Evolutionary conservation across 2,329 filamentous ascomycete species (phyloP), one percentile per base, ranked within the genome.

Genomic region (Alternaria longipes): DNA sequence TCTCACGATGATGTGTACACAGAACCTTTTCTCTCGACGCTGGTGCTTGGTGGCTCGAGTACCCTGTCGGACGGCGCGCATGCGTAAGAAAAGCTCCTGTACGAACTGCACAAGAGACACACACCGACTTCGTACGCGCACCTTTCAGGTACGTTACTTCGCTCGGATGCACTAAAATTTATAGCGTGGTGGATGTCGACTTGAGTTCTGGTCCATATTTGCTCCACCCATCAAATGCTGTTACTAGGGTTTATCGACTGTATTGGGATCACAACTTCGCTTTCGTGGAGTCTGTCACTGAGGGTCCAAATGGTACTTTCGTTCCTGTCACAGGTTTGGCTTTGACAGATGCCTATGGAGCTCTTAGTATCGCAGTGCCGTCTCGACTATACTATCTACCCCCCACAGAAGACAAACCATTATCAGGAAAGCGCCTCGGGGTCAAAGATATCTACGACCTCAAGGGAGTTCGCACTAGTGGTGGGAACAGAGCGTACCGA

Each of bases 401-500:
- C 24, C 34, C 49, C 24, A 40, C 49, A 26, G 34, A 28, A 16
- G 54, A 60, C 4, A 61, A 62, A 22, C 63, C 63, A 2, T 52
- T 67, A 0, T 51, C 60, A 9, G 64, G 66, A 2, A 54, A 62
- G 12, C 56, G 67, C 1, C 32, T 70, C 8, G 66, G 47, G 8
- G 56, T 70, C 9, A 72, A 71, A 32, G 67, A 70, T 32, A 54
- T 71, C 9, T 69, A 63, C 54, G 50, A 67, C 40, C 22, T 70
- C 1, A 63, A 56, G 28, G 66, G 67, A 12, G 22, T 67, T 6
- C 50, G 42, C 4, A 70, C 67, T 3, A 59, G 54, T n/a, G 56
- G 57, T 12, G 62, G 66, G 1, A 66, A 56, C 36, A 62, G 68
- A 47, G 68, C 64, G 1, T 72, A 65, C 45, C 46, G 47, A 30